Percentiles rank a stretch among this genome's conserved stretches.
phyloP scores from a whole-genome alignment of 257 asterid genomes.

The Fraxinus anomala region DNA sequence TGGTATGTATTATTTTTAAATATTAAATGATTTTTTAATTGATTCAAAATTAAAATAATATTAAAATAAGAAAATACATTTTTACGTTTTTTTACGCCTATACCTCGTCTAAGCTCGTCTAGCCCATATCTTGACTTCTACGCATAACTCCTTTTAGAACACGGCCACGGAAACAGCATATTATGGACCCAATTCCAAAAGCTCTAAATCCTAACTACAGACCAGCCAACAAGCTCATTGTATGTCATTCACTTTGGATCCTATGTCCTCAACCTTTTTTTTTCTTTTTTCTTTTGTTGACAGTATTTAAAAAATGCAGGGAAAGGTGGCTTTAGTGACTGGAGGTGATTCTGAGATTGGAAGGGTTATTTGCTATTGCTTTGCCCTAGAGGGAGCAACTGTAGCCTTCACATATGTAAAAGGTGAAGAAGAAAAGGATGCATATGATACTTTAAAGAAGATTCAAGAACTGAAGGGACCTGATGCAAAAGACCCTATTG shows the following conservation, averaged over 20 bases:
- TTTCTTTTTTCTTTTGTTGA: not conserved
- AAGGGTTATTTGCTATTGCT: constrained; percentile 49
- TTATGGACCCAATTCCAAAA: constrained; percentile 36
- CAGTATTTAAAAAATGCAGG: constrained; percentile 29
- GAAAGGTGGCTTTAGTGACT: constrained; percentile 49
- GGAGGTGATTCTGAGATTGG: constrained; percentile 70
- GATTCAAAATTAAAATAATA: too few relatives aligned
- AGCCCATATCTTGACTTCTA: too few relatives aligned
- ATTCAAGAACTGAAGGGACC: constrained; percentile 32
- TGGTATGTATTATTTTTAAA: too few relatives aligned
- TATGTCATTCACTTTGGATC: not conserved
- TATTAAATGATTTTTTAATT: too few relatives aligned
- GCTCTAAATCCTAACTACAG: constrained; percentile 22
- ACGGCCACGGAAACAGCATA: constrained; percentile 6
- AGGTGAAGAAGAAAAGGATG: constrained; percentile 50
- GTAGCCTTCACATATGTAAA: constrained; percentile 55
- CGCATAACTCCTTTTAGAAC: too few relatives aligned
- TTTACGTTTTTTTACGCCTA: too few relatives aligned
- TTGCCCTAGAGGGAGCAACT: constrained; percentile 58
- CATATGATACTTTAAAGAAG: constrained; percentile 44
- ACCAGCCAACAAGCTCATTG: constrained; percentile 30
- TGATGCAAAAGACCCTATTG: constrained; percentile 54
- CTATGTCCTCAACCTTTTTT: too few relatives aligned
- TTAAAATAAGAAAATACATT: too few relatives aligned
- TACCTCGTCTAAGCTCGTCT: too few relatives aligned